Base-by-base conservation (phyloP, 208 protist species). In the Spongospora subterranea region DNA sequence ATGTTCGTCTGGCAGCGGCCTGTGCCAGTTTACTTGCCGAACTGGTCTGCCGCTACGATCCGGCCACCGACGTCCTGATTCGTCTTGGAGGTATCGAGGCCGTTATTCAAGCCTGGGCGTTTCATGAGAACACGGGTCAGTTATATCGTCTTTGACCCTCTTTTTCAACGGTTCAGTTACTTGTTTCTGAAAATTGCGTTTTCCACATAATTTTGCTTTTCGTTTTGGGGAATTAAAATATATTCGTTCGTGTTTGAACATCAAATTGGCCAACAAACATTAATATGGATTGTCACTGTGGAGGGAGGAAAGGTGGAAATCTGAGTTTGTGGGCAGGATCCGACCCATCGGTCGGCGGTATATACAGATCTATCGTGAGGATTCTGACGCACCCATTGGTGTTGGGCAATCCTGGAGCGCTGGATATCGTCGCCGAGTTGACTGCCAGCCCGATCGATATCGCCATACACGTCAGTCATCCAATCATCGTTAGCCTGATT, bases 41-140 rank as follows among this genome's bases (percentile, higher is more conserved):
- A 40, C 71, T 82, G n/a, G 35, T 82, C 40, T 35, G 35, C 11
- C 6, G 17, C 17, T n/a, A 82, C n/a, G 17, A 6, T 20, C 71
- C 71, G 6, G n/a, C 71, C 35, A 45, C n/a, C 6, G n/a, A 6
- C 13, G 71, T 82, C 13, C 13, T 82, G 13, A 43, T 82, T n/a
- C 71, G 71, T 35, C 71, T 82, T 6, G 71, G 71, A 6, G n/a
- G 35, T 6, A 82, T 82, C n/a, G 71, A 82, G 71, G 71, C 71
- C 71, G 71, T 43, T 20, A 82, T 82, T n/a, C 71, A 82, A 43
- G 6, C 71, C 71, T 82, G 71, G 71, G 6, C 71, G n/a, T 82
- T 82, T n/a, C 35, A 82, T 35, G 71, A 35, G 17, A 6, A 13
- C 13, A 35, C 6, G n/a, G 35, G 50, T 60, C 6, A 24, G 6